Evolutionary conservation across 1,284 basidiomycete species (phyloP).

Genomic region (Boletellus sp.): DNA sequence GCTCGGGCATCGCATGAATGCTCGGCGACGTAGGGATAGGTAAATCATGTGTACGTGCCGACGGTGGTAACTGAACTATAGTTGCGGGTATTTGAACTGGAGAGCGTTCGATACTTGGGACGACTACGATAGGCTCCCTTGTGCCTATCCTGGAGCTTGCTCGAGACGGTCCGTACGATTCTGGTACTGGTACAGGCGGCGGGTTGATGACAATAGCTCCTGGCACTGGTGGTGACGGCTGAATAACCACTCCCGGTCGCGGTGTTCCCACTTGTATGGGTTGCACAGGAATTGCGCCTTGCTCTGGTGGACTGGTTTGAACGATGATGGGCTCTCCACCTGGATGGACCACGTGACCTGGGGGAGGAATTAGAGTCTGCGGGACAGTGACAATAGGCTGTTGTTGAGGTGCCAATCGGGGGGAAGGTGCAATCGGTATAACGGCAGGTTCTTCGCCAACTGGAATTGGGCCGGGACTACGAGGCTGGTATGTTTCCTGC

Average conservation of each 20-base stretch:
- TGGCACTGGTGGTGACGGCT: background rate
- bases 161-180: constrained; percentile 15
- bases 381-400: constrained; percentile 6
- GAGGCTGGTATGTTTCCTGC: constrained; percentile 19
- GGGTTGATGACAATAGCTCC: constrained; percentile 24
- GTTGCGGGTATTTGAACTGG: constrained; percentile 12
- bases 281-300: constrained; percentile 6
- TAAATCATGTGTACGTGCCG: constrained; percentile 6
- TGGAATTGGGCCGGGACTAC: constrained; percentile 19
- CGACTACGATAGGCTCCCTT: constrained; percentile 17
- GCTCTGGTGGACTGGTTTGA: constrained; percentile 4
- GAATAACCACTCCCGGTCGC: background rate
- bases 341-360: constrained; percentile 19
- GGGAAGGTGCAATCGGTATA: constrained; percentile 15
- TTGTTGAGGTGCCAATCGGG: constrained; percentile 7
- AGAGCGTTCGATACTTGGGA: constrained; percentile 11
- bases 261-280: background rate
- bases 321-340: constrained; percentile 11
- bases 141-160: constrained; percentile 15
- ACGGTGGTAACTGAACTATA: constrained; percentile 16
- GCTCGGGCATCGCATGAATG: constrained; percentile 13
- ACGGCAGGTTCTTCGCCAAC: constrained; percentile 12
- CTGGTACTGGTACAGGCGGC: constrained; percentile 6
- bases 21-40: constrained; percentile 21
- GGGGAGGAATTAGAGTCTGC: constrained; percentile 14